These are phyloP conservation scores for Stachybotrys chartarum DNA, from an alignment of 2,329 filamentous ascomycete species.

Conservation along the genomic window DNA sequence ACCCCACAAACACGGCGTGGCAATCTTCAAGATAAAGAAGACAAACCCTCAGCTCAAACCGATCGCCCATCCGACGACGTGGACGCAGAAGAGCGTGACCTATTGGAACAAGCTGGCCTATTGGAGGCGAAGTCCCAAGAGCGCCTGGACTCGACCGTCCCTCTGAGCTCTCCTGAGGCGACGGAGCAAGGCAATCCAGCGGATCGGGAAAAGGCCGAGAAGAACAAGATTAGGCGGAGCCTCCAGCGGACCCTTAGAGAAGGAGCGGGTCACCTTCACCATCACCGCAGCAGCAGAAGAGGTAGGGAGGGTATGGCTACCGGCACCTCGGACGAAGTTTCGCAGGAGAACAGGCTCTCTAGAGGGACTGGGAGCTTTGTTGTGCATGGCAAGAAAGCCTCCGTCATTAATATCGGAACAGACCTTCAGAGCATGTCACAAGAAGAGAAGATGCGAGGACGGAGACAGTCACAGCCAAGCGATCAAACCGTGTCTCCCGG, in stretches of 20 bases:
- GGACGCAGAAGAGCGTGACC: slow-evolving; percentile 60
- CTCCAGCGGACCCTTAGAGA: slow-evolving; percentile 87
- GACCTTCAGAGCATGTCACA: slow-evolving; percentile 74
- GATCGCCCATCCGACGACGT: slow-evolving; percentile 32
- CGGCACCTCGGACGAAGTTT: slow-evolving; percentile 26
- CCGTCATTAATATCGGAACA: slow-evolving; percentile 91
- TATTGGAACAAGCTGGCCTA: slow-evolving; percentile 62
- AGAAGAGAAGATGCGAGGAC: slow-evolving; percentile 63
- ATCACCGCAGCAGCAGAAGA: slow-evolving; percentile 68
- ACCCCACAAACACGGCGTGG: slow-evolving; percentile 10
- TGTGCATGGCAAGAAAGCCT: slow-evolving; percentile 95
- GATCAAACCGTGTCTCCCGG: slow-evolving; percentile 27
- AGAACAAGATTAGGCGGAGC: slow-evolving; percentile 71
- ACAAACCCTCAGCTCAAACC: slow-evolving; percentile 10
- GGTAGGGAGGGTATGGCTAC: slow-evolving; percentile 50
- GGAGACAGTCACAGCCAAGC: slow-evolving; percentile 42
- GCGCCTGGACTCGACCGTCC: slow-evolving; percentile 25
- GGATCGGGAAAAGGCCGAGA: slow-evolving; percentile 46
- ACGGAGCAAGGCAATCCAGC: slow-evolving; percentile 22
- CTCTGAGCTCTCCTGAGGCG: slow-evolving; percentile 23
- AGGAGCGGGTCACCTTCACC: slow-evolving; percentile 57
- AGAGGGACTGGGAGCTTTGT: slow-evolving; percentile 86
- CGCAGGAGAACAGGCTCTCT: slow-evolving; percentile 61
- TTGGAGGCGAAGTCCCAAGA: slow-evolving; percentile 34
- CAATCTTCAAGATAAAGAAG: slow-evolving; percentile 12